phyloP scores from a whole-genome alignment of 768 basidiomycete genomes.

The Tricholoma flavovirens region DNA sequence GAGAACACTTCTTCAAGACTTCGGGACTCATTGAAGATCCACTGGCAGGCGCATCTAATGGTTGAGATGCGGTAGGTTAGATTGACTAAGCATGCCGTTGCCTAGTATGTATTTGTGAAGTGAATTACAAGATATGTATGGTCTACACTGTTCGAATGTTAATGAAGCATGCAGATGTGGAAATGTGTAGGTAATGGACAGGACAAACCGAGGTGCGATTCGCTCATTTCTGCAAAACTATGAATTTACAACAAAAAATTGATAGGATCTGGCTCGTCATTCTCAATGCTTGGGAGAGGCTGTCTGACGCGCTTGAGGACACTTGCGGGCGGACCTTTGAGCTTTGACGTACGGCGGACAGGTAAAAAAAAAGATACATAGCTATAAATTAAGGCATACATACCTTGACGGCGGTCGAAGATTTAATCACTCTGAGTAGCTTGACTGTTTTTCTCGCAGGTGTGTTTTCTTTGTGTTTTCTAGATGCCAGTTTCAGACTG shows the following conservation, averaged over 20 bases:
- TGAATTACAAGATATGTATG: not conserved
- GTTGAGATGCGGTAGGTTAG: too few relatives aligned
- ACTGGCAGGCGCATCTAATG: too few relatives aligned
- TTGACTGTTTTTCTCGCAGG: not conserved
- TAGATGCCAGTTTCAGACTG: constrained; percentile 13
- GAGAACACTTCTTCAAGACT: too few relatives aligned
- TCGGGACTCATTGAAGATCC: too few relatives aligned
- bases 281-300: constrained; percentile 14
- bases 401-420: not conserved
- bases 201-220: not conserved
- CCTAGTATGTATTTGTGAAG: too few relatives aligned
- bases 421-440: not conserved
- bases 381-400: not conserved
- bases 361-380: not conserved
- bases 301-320: constrained; percentile 18
- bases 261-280: constrained; percentile 24
- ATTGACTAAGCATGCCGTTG: too few relatives aligned
- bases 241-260: constrained; percentile 12
- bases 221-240: not conserved
- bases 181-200: too few relatives aligned
- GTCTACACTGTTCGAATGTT: not conserved
- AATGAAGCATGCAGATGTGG: not conserved
- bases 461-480: constrained; percentile 31
- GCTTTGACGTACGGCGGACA: not conserved
- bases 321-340: constrained; percentile 13